A percentile compares a stretch with the other conserved stretches of the same genome.
Conservation (phyloP, 2,329 filamentous ascomycete genomes). For the Metarhizium humberi region DNA sequence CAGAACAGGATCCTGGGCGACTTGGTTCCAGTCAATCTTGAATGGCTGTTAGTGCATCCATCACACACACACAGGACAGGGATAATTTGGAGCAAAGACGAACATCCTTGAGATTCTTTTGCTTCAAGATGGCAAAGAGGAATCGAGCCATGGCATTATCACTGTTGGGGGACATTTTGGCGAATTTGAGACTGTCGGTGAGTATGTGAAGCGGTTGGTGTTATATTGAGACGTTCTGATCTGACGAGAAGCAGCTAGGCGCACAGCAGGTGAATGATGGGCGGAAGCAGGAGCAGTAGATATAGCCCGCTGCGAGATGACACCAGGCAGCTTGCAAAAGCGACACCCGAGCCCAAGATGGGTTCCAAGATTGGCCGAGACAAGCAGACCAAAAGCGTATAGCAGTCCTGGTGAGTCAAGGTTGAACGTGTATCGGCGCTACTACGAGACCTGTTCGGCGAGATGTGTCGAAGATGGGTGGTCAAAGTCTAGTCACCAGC, state of each 20-base stretch:
- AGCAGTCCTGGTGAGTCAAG: background rate
- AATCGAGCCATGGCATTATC: constrained; percentile 50
- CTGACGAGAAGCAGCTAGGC: background rate
- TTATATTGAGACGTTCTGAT: background rate
- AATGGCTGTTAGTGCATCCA: background rate
- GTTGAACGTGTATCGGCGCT: background rate
- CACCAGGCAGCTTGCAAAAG: background rate
- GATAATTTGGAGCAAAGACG: constrained; percentile 19
- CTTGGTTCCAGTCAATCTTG: constrained; percentile 51
- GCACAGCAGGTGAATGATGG: background rate
- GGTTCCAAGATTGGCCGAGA: background rate
- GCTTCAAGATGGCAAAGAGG: constrained; percentile 49
- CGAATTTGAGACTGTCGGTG: background rate
- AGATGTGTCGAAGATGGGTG: background rate
- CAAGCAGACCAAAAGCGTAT: background rate
- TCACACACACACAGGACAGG: background rate
- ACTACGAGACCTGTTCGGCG: background rate
- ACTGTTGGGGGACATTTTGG: constrained; percentile 42
- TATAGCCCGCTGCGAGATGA: background rate
- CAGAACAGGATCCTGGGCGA: constrained; percentile 45
- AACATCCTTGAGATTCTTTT: constrained; percentile 53
- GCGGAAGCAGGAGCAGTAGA: background rate
- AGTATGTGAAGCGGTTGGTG: background rate
- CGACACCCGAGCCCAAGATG: background rate
- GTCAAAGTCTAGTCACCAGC: background rate